A percentile compares a stretch with the other conserved stretches of the same genome.
These are phyloP conservation scores for Trifolium repens DNA, from an alignment of 306 rosid genomes.

Conservation along the genomic window DNA sequence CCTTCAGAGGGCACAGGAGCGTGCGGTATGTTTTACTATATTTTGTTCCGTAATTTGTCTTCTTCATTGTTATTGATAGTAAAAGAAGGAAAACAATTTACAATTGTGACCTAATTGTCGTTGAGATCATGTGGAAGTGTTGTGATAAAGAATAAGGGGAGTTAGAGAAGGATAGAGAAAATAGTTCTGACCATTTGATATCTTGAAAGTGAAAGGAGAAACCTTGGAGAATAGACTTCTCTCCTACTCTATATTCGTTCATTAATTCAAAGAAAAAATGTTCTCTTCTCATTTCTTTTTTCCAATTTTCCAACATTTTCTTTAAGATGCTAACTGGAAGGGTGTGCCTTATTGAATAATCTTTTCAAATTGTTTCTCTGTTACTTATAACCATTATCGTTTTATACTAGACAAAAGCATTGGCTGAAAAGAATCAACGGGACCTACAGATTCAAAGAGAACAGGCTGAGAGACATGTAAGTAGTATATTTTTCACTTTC, in stretches of 20 bases:
- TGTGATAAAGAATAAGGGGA: not conserved
- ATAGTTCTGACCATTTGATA: not conserved
- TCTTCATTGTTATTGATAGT: slow-evolving; percentile 33
- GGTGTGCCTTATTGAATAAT: slow-evolving; percentile 11
- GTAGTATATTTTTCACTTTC: slow-evolving; percentile 34
- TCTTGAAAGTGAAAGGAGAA: slow-evolving; percentile 5
- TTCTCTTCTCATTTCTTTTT: not conserved
- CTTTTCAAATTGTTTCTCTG: slow-evolving; percentile 32
- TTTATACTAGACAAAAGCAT: slow-evolving; percentile 70
- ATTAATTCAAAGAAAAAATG: not conserved
- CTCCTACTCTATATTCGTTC: not conserved
- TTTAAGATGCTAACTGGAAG: not conserved
- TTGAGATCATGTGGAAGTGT: slow-evolving; percentile 15
- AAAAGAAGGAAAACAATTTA: slow-evolving; percentile 25
- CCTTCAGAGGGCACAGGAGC: slow-evolving; percentile 83
- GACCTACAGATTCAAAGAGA: slow-evolving; percentile 95
- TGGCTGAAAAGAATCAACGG: slow-evolving; percentile 95
- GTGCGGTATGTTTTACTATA: slow-evolving; percentile 69
- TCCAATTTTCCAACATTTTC: slow-evolving; percentile 3
- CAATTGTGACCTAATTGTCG: slow-evolving; percentile 10
- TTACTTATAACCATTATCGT: slow-evolving; percentile 26
- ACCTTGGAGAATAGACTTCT: slow-evolving; percentile 14
- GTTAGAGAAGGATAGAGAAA: slow-evolving; percentile 9
- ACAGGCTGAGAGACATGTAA: slow-evolving; percentile 96
- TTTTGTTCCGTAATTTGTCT: slow-evolving; percentile 27